phyloP scores from a whole-genome alignment of 768 basidiomycete species.

The Udeniomyces megalosporus region DNA sequence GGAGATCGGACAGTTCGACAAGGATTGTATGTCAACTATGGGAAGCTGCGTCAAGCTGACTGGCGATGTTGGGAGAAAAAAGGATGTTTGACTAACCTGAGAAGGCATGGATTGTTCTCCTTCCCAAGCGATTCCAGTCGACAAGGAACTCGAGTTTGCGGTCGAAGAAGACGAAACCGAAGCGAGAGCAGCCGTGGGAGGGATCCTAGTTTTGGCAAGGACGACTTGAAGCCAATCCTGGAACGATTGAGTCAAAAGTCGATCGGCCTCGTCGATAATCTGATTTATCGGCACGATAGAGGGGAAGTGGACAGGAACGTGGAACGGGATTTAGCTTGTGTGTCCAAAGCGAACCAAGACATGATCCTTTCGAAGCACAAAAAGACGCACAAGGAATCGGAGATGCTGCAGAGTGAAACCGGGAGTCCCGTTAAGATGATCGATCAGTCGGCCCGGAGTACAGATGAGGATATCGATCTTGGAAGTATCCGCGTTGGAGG shows the following conservation, averaged over 20 bases:
- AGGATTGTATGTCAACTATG: too few relatives aligned
- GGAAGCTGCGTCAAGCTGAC: too few relatives aligned
- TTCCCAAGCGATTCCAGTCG: constrained; percentile 20
- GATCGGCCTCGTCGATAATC: constrained; percentile 96
- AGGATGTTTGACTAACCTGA: neutral
- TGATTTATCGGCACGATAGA: constrained; percentile 25
- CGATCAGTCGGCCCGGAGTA: constrained; percentile 87
- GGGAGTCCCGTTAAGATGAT: constrained; percentile 72
- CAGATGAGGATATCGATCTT: constrained; percentile 87
- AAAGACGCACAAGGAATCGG: constrained; percentile 61
- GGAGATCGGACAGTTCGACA: neutral
- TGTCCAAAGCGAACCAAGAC: neutral
- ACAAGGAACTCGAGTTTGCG: neutral
- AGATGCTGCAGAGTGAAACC: constrained; percentile 89
- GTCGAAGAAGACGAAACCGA: constrained; percentile 45
- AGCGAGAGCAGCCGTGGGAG: neutral
- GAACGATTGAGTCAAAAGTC: constrained; percentile 86
- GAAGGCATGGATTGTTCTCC: constrained; percentile 10
- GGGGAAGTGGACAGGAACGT: neutral
- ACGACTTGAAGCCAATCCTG: constrained; percentile 87
- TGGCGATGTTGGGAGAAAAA: too few relatives aligned
- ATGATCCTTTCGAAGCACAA: neutral
- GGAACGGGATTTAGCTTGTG: neutral
- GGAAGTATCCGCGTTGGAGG: constrained; percentile 53
- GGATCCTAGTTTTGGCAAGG: constrained; percentile 47